Conservation (phyloP, 2,329 filamentous ascomycete genomes). For the Arthrobotrys iridis region DNA sequence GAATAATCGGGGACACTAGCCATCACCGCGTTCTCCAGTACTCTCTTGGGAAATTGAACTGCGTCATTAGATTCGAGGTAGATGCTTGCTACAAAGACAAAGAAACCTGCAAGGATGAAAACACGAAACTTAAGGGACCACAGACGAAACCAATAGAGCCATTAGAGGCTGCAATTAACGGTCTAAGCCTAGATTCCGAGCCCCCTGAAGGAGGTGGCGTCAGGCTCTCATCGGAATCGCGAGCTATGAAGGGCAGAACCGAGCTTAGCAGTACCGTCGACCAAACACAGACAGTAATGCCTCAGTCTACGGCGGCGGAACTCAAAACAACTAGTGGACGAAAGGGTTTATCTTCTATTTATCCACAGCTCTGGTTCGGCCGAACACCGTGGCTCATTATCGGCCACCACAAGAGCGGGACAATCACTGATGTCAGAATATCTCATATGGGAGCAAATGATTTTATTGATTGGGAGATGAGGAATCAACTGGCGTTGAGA, state of each 20-base stretch:
- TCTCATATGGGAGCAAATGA: not conserved
- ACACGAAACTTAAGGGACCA: too few species aligned
- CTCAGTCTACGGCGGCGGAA: slow-evolving; percentile 53
- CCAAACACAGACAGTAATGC: slow-evolving; percentile 32
- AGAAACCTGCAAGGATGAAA: not conserved
- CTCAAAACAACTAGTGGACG: slow-evolving; percentile 53
- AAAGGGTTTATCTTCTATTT: slow-evolving; percentile 14
- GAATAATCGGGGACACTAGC: slow-evolving; percentile 54
- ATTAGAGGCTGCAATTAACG: not conserved
- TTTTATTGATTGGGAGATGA: slow-evolving; percentile 53
- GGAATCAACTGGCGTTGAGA: slow-evolving; percentile 27
- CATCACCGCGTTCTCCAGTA: slow-evolving; percentile 59
- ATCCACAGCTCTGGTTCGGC: slow-evolving; percentile 58
- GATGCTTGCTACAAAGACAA: slow-evolving; percentile 57
- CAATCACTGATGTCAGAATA: slow-evolving; percentile 34
- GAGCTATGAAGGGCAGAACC: not conserved
- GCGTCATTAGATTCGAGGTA: slow-evolving; percentile 59
- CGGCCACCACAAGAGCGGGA: slow-evolving; percentile 54
- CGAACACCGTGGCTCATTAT: slow-evolving; percentile 55
- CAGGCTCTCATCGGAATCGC: not conserved
- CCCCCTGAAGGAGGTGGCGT: not conserved
- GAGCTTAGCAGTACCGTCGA: not conserved
- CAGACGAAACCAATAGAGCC: not conserved
- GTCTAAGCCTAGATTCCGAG: not conserved
- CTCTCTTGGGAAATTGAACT: slow-evolving; percentile 57